Base-by-base conservation (phyloP, 2,329 filamentous ascomycete species). In the Diaporthe longicolla region DNA sequence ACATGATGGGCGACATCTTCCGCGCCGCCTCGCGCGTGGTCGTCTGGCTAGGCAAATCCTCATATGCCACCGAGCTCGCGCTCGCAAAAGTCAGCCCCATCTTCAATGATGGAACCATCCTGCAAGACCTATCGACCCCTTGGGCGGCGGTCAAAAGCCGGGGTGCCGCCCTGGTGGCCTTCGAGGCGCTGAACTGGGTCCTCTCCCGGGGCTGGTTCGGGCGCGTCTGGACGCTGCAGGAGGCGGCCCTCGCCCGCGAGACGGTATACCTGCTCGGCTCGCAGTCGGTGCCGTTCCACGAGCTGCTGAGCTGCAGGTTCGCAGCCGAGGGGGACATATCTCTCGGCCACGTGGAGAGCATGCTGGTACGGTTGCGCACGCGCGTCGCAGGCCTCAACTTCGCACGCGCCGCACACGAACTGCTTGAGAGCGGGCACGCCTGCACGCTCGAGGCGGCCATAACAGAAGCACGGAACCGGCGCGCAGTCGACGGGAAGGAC, bases 1-100 rank as follows among this genome's bases (percentile, higher is more conserved):
- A 40, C 35, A 59, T 59, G 57, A 59, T 59, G 57, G 57, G 57
- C 57, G n/a, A 59, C 7, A 59, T 59, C 21, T 59, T 59, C 57
- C 57, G 57, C n/a, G 57, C 57, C 35, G 57, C 57, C 35, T 40
- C 35, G n/a, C 57, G 57, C 17, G 57, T 59, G 4, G n/a, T 59
- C 13, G 57, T 59, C 8, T 59, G 57, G 57, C 24, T 59, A 7
- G 57, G 57, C 57, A 40, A 40, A 37, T 59, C 57, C n/a, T 59
- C 57, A n/a, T 59, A 59, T 10, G 57, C 57, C 57, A 59, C 57
- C 13, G 35, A 59, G n/a, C 24, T 59, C 35, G 57, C 57, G 21
- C 57, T 59, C 10, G 2, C 5, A 19, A 59, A 43, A 11, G 35
- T n/a, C 0, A 13, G 35, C 35, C 57, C 57, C 17, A 9, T 59